A percentile compares a stretch with the other conserved stretches of the same genome.
Evolutionary conservation across 768 basidiomycete genomes (phyloP).

Genomic region (Pisolithus orientalis): DNA sequence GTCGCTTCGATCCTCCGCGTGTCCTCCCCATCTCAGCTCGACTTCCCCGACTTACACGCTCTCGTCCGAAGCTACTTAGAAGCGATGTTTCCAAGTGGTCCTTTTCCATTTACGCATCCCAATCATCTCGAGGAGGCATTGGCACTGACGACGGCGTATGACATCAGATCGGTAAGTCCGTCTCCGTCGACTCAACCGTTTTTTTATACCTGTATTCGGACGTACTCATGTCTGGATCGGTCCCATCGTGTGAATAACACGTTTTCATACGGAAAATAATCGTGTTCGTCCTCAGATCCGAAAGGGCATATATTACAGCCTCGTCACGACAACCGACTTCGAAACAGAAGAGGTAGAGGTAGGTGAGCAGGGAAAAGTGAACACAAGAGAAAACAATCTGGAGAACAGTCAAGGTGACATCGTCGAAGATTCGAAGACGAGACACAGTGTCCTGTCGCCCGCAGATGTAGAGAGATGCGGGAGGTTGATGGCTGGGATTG

Average conservation of each 20-base stretch:
- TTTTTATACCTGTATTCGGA: no score
- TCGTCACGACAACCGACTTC: conserved; percentile 55
- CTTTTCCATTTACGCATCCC: conserved; percentile 36
- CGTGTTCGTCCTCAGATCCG: conserved; percentile 35
- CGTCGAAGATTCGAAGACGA: conserved; percentile 2
- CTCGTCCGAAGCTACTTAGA: conserved; percentile 38
- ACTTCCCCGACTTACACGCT: conserved; percentile 49
- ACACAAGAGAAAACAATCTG: background rate
- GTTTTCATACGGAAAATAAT: background rate
- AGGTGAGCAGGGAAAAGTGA: conserved; percentile 5
- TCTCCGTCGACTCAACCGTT: background rate
- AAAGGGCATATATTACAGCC: conserved; percentile 59
- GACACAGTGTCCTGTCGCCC: conserved; percentile 22
- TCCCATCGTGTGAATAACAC: background rate
- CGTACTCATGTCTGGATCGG: background rate
- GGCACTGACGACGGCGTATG: conserved; percentile 41
- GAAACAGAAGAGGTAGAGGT: conserved; percentile 31
- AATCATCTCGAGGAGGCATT: conserved; percentile 49
- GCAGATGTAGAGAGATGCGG: conserved; percentile 36
- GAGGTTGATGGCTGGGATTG: conserved; percentile 46
- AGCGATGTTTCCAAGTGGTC: conserved; percentile 44
- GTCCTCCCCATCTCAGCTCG: conserved; percentile 47
- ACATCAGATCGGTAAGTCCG: conserved; percentile 43
- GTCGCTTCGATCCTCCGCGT: conserved; percentile 53
- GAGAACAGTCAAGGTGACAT: background rate